phyloP scores from a whole-genome alignment of 495 filamentous ascomycete species.

The Podospora pseudopauciseta region DNA sequence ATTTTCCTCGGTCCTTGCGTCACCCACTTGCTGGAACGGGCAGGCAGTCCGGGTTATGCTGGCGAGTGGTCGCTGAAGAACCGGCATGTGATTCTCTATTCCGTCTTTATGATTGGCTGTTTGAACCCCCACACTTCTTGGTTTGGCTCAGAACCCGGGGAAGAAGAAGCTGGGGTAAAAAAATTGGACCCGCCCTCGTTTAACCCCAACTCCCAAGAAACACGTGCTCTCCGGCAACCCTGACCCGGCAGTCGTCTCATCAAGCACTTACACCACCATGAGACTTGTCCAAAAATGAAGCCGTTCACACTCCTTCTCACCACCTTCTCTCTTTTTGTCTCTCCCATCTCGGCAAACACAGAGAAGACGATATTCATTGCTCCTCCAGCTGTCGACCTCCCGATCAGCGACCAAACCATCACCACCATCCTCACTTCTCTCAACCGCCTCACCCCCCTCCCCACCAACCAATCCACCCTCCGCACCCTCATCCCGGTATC shows the following conservation, averaged over 20 bases:
- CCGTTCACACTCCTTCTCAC: slow-evolving; percentile 1
- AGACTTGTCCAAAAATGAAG: slow-evolving; percentile 3
- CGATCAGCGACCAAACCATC: slow-evolving; percentile 54
- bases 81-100: slow-evolving; percentile 32
- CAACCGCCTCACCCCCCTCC: slow-evolving; percentile 50
- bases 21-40: slow-evolving; percentile 33
- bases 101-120: neutral
- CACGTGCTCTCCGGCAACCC: neutral
- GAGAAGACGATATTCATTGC: slow-evolving; percentile 90
- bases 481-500: slow-evolving; percentile 59
- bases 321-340: slow-evolving; percentile 10
- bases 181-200: neutral
- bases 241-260: neutral
- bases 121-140: slow-evolving; percentile 4
- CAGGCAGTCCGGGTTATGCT: slow-evolving; percentile 9
- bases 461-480: slow-evolving; percentile 42
- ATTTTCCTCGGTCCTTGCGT: slow-evolving; percentile 35
- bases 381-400: slow-evolving; percentile 53
- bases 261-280: neutral
- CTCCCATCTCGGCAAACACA: slow-evolving; percentile 57
- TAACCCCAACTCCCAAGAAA: neutral
- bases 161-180: slow-evolving; percentile 13
- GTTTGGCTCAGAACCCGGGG: slow-evolving; percentile 20
- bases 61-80: neutral
- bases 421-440: slow-evolving; percentile 61